Conservation (phyloP, 129 eudicot species). For the Flaveria brownii region DNA sequence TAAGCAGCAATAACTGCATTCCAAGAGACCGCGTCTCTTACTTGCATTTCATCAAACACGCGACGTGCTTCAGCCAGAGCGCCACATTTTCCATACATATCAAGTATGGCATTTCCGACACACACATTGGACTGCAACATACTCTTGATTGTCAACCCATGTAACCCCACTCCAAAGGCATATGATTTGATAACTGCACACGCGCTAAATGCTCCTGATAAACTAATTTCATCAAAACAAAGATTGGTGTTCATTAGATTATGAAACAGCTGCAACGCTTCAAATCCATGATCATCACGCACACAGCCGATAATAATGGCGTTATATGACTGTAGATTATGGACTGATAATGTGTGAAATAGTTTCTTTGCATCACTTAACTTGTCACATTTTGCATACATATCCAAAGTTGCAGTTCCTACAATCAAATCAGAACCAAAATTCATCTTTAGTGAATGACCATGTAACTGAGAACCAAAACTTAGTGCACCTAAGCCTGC, state of each 20-base stretch:
- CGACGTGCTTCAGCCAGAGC: conserved; percentile 50
- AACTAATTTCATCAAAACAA: conserved; percentile 67
- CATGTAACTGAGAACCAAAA: conserved; percentile 75
- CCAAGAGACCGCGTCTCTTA: conserved; percentile 82
- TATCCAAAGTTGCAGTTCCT: conserved; percentile 77
- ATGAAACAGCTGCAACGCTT: conserved; percentile 57
- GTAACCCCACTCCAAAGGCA: conserved; percentile 58
- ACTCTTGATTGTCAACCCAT: conserved; percentile 63
- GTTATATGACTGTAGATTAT: conserved; percentile 64
- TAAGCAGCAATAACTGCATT: conserved; percentile 81
- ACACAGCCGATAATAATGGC: conserved; percentile 70
- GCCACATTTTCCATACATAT: conserved; percentile 96
- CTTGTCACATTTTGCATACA: conserved; percentile 75
- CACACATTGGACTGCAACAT: conserved; percentile 50
- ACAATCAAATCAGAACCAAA: conserved; percentile 66
- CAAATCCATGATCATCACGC: conserved; percentile 52
- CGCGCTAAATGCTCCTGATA: conserved; percentile 82
- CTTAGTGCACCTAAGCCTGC: conserved; percentile 50
- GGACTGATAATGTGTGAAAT: conserved; percentile 48
- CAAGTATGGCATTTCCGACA: conserved; percentile 83
- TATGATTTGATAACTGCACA: conserved; percentile 63
- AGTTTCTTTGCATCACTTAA: conserved; percentile 54
- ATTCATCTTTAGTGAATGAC: conserved; percentile 67
- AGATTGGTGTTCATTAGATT: conserved; percentile 49
- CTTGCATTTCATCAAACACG: conserved; percentile 71